Base-by-base conservation (phyloP, 1,284 basidiomycete genomes). In the Retiboletus flavoniger region DNA sequence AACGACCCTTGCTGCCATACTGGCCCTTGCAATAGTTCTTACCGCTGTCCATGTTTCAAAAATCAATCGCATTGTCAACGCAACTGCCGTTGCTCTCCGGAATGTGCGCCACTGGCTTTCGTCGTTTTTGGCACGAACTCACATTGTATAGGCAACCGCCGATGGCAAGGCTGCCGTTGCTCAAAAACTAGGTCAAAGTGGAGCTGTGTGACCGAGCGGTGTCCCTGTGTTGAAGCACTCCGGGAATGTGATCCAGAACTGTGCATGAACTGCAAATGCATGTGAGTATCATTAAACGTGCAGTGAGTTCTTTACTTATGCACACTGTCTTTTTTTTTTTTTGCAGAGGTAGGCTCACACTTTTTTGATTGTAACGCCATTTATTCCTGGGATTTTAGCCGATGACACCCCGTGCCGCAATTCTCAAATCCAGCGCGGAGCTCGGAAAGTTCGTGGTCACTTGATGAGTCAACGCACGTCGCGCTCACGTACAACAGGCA, bases 201-300 rank as follows among this genome's bases (percentile, higher is more conserved):
- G 53, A 40, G 31, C 14, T 75, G 73, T 58, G 46, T 36, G 4
- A 67, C 66, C 4, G 54, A 63, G 14, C 62, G 58, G 14, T 80
- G 79, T 55, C 58, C 64, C 21, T 81, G 79, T 57, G 52, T 57
- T 13, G 60, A 60, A 43, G 56, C 60, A 0, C 41, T 58, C 3
- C 67, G 73, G 47, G 78, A 81, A 61, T 80, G 80, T 53, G 74
- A 77, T 60, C 73, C 75, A 24, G 73, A 74, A 44, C 39, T 69
- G 10, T 69, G 67, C 42, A 6, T 44, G 31, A 54, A 54, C 28
- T 72, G 65, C 42, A 54, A 48, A 46, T 72, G 67, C 57, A 56
- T 44, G 67, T 69, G 42, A 57, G 70, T 60, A 24, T 51, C 28
- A 16, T 13, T 38, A 16, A 13, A 19, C 24, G 8, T 16, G 17